phyloP scores from a whole-genome alignment of 179 eudicot species.

The Actinidia chinensis region DNA sequence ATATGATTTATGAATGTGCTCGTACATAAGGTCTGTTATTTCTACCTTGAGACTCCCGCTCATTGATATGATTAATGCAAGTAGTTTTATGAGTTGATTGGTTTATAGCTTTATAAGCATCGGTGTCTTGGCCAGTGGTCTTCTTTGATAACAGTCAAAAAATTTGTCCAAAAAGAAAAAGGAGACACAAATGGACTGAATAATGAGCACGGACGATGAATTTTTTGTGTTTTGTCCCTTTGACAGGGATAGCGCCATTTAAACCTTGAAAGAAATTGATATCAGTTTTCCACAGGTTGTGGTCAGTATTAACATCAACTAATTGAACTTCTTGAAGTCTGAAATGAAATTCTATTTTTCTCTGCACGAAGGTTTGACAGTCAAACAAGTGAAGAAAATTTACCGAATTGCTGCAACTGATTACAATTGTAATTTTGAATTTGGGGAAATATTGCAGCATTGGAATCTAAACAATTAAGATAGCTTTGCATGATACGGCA shows the following conservation, averaged over 20 bases:
- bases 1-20: slow-evolving; percentile 64
- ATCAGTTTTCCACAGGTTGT: not conserved
- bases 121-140: not conserved
- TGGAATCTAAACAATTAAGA: not conserved
- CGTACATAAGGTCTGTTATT: not conserved
- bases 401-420: not conserved
- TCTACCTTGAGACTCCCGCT: too few relatives aligned
- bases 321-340: not conserved
- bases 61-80: too few relatives aligned
- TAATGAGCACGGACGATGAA: not conserved
- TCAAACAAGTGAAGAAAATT: not conserved
- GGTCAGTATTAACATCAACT: not conserved
- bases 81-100: too few relatives aligned
- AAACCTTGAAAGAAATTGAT: too few relatives aligned
- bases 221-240: not conserved
- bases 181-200: not conserved
- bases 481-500: not conserved
- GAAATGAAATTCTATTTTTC: not conserved
- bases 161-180: not conserved
- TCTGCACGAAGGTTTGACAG: not conserved
- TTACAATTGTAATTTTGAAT: not conserved
- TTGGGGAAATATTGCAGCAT: not conserved
- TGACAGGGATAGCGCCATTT: not conserved
- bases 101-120: too few relatives aligned
- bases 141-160: not conserved